Base-by-base conservation (phyloP, 2,329 filamentous ascomycete genomes). In the Scolecobasidium constrictum region DNA sequence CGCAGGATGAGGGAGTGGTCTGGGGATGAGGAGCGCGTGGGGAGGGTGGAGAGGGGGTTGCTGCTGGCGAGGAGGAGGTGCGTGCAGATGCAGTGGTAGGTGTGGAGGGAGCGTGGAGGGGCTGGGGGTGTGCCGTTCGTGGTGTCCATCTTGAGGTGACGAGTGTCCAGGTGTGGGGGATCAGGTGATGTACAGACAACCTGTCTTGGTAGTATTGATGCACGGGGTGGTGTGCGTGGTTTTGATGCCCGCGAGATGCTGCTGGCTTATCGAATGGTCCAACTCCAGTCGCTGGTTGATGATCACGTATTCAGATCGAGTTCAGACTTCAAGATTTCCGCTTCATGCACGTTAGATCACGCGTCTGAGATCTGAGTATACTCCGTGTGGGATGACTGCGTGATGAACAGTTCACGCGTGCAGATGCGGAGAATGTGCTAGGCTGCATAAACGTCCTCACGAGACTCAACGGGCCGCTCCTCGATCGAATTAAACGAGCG, bases 71-170 rank as follows among this genome's bases (percentile, higher is more conserved):
- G 68, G 43, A 83, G 63, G 48, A 83, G 71, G 51, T 78, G 71
- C 36, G 67, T 75, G 68, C 80, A 84, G 56, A 79, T 69, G 67
- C 80, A 83, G 62, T 76, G 72, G 60, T 76, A 75, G 46, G 71
- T 75, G 57, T 71, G 61, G 48, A 73, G n/a, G 18, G 35, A n/a
- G 4, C 26, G 23, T 17, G 26, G 38, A 38, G 11, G 19, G 3
- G 37, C 16, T 21, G 26, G 13, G 15, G 40, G 3, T 36, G 28
- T 15, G 7, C 23, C 17, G n/a, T 17, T 15, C 21, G 19, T 5
- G 13, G 19, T 15, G 9, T n/a, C 18, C 7, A 11, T 38, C 7
- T 4, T 18, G 33, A 19, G 4, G 22, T 26, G n/a, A 23, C 20
- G 21, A 39, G n/a, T 7, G 26, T 9, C 9, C 26, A 31, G 26